These are phyloP conservation scores for Arthrobotrys sinensis DNA, from an alignment of 2,329 filamentous ascomycete genomes.

Conservation along the genomic window DNA sequence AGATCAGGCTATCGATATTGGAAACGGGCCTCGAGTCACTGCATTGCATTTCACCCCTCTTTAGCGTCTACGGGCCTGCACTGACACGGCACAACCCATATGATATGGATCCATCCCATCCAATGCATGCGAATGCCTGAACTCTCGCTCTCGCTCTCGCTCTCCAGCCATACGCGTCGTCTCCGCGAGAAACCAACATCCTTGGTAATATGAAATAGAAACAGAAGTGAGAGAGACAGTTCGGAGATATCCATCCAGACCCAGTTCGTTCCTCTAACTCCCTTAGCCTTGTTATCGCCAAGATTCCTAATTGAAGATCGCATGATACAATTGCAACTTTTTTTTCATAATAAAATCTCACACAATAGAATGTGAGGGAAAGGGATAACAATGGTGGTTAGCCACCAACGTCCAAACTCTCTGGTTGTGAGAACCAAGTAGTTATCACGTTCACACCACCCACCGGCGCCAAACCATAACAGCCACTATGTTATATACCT, in stretches of 20 bases:
- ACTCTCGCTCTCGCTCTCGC: not conserved
- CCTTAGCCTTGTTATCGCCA: not conserved
- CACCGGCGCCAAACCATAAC: not conserved
- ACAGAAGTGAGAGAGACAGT: not conserved
- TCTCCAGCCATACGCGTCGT: not conserved
- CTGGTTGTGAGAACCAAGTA: not conserved
- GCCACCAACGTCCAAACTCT: no score
- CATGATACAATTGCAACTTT: no score
- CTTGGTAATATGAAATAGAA: not conserved
- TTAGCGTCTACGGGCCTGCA: conserved; percentile 3
- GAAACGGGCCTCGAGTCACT: no score
- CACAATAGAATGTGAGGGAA: no score
- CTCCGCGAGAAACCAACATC: conserved; percentile 15
- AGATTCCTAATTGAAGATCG: no score
- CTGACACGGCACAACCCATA: conserved; percentile 2
- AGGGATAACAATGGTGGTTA: no score
- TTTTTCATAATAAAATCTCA: not conserved
- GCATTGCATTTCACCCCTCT: no score
- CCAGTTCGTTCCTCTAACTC: not conserved
- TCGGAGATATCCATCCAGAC: conserved; percentile 5
- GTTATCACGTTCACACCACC: no score
- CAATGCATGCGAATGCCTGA: no score
- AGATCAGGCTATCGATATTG: no score
- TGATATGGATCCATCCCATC: not conserved
- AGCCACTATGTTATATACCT: no score